Base-by-base conservation (phyloP, 208 protist species). In the Crithidia bombi region DNA sequence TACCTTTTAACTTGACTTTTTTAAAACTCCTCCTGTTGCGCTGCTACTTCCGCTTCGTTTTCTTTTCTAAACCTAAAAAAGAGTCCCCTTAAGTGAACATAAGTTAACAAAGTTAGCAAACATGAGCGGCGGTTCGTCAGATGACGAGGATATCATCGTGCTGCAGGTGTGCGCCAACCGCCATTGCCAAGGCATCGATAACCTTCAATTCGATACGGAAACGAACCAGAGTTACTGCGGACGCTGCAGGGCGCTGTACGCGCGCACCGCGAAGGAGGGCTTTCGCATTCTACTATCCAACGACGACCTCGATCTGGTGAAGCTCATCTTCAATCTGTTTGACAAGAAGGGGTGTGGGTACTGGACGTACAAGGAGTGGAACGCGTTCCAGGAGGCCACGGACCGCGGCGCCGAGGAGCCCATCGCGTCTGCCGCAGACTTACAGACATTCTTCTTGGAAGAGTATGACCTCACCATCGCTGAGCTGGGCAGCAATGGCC, bases 111-210 rank as follows among this genome's bases (percentile, higher is more conserved):
- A 38, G 26, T 5, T 7, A 9, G 55, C 32, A 50, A 43, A 46
- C 0, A 76, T 76, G 71, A 76, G 71, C 28, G 59, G 57, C 26
- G 62, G 47, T 35, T 83, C 91, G 38, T 76, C 71, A 9, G 86
- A 92, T 30, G 90, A 95, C 30, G 87, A 92, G 23, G 90, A 95
- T 55, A 75, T 95, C 21, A 75, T 95, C 3, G 87, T 95, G 5
- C 64, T 95, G 32, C 87, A 86, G 47, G 86, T 92, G 25, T 95
- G 90, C 55, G 81, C 83, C 14, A 89, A 84, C 51, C 66, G 78
- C 28, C 74, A 83, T 38, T 95, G 90, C 65, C 76, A 85, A 26
- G 81, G 82, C 51, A 93, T 92, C 32, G 90, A 92, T 19, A 74
- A 92, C 58, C 72, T 95, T 3, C 57, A 91, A 52, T 92, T 90